These are phyloP conservation scores for Rhizopus sp. DNA, from an alignment of 371 early-diverging fungal genomes.

Conservation along the genomic window DNA sequence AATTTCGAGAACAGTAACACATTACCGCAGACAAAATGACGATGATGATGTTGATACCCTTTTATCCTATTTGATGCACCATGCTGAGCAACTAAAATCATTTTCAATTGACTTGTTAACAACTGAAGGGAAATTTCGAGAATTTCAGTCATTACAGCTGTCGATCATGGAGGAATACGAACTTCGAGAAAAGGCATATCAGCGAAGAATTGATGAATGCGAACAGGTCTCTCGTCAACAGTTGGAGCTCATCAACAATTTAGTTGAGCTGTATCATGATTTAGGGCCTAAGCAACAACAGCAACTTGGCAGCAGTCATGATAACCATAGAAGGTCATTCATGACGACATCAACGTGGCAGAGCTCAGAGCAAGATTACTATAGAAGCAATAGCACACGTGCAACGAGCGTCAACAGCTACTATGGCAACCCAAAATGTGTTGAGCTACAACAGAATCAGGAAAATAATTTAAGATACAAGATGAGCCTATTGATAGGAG, in stretches of 20 bases:
- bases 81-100: conserved; percentile 28
- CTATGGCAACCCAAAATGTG: background rate
- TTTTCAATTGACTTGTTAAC: conserved; percentile 28
- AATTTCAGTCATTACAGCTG: conserved; percentile 17
- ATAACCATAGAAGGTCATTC: background rate
- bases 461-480: conserved; percentile 17
- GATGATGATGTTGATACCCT: background rate
- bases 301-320: too few species aligned
- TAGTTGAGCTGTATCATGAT: conserved; percentile 17
- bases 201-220: conserved; percentile 23
- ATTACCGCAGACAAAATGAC: background rate
- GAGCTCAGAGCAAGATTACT: conserved; percentile 13
- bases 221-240: conserved; percentile 25
- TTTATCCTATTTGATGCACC: conserved; percentile 6
- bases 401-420: background rate
- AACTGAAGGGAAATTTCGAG: conserved; percentile 24
- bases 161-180: conserved; percentile 20
- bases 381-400: background rate
- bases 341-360: conserved; percentile 11
- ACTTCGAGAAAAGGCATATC: conserved; percentile 22
- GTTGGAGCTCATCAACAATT: conserved; percentile 15
- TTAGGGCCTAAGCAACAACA: background rate
- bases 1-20: background rate
- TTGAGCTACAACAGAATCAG: background rate
- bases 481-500: conserved; percentile 23